Conservation (phyloP, 352 stramenopile genomes). For the Saprolegnia diclina region DNA sequence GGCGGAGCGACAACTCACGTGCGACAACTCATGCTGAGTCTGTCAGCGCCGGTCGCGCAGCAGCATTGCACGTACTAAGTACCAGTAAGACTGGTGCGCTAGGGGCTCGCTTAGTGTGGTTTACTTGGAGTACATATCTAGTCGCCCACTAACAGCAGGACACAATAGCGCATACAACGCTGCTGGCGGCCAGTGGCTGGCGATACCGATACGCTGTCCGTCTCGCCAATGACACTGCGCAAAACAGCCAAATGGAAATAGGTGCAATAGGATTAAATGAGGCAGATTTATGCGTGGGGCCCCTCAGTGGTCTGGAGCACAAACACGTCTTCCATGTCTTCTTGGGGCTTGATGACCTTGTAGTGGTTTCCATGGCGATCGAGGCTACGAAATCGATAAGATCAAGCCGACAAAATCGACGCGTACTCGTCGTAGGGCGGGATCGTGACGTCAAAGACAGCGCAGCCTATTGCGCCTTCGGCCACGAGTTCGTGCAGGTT, state of each 20-base stretch:
- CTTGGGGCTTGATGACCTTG: neutral
- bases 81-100: too few species aligned
- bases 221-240: too few species aligned
- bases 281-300: neutral
- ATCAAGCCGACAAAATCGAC: neutral
- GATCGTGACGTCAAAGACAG: constrained; percentile 82
- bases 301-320: neutral
- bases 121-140: too few species aligned
- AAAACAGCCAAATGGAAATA: neutral
- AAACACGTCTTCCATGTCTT: neutral
- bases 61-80: too few species aligned
- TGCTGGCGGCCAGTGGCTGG: too few species aligned
- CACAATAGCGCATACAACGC: too few species aligned
- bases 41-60: too few species aligned
- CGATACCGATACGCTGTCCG: too few species aligned
- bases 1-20: too few species aligned
- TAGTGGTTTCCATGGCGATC: constrained; percentile 25
- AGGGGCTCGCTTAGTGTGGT: too few species aligned
- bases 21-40: too few species aligned
- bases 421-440: constrained; percentile 59
- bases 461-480: constrained; percentile 61
- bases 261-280: constrained; percentile 13
- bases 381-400: neutral
- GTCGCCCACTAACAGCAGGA: too few species aligned
- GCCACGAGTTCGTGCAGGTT: constrained; percentile 79